phyloP scores from a whole-genome alignment of 257 asterid species.

The Sherardia arvensis region DNA sequence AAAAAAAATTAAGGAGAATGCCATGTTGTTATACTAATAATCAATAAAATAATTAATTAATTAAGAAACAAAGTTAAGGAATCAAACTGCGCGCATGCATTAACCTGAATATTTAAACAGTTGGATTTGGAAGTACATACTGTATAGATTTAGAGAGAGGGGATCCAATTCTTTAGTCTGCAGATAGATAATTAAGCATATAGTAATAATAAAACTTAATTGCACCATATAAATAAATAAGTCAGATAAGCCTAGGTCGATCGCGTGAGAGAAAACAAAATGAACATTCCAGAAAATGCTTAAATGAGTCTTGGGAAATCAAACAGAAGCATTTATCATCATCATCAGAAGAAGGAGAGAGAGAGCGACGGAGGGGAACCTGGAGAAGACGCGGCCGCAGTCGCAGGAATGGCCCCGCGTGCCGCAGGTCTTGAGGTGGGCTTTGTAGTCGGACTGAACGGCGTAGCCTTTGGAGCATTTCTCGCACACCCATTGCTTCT shows the following conservation, averaged over 20 bases:
- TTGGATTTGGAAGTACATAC: slow-evolving; percentile 2
- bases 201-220: background rate
- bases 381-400: slow-evolving; percentile 48
- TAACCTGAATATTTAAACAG: background rate
- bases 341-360: background rate
- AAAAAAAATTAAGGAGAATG: background rate
- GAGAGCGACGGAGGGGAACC: slow-evolving; percentile 9
- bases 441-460: slow-evolving; percentile 48
- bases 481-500: slow-evolving; percentile 46
- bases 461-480: slow-evolving; percentile 49
- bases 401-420: slow-evolving; percentile 48
- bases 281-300: background rate
- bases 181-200: background rate
- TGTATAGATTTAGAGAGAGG: background rate
- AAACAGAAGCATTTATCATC: background rate
- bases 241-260: background rate
- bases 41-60: no score
- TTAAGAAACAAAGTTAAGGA: slow-evolving; percentile 6
- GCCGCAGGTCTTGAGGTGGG: slow-evolving; percentile 50
- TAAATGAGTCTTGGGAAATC: slow-evolving; percentile 3
- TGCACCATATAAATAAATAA: slow-evolving; percentile 9
- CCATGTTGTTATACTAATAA: no score
- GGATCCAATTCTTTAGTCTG: background rate
- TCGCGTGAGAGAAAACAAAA: background rate
- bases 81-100: slow-evolving; percentile 6